A percentile compares a stretch with the other conserved stretches of the same genome.
phyloP scores from a whole-genome alignment of 768 basidiomycete genomes.

The Mycena latifolia region DNA sequence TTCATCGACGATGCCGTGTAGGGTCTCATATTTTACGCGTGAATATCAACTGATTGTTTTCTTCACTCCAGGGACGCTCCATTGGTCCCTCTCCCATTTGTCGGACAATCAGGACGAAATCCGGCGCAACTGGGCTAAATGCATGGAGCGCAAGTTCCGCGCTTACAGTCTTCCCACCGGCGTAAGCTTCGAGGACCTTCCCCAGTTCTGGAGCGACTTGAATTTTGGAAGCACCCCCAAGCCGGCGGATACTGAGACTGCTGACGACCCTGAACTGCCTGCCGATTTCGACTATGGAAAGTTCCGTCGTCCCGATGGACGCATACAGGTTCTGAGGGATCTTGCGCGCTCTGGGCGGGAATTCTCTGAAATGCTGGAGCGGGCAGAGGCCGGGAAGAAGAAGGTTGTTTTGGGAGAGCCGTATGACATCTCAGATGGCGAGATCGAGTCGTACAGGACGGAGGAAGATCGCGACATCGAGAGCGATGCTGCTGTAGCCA shows the following conservation, averaged over 20 bases:
- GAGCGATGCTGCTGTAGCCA: neutral
- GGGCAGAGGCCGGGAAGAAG: conserved; percentile 23
- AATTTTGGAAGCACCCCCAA: conserved; percentile 52
- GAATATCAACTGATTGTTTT: neutral
- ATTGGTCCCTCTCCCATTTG: conserved; percentile 66
- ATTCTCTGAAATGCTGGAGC: conserved; percentile 25
- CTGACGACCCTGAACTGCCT: conserved; percentile 1
- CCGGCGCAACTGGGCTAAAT: conserved; percentile 46
- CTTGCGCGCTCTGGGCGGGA: conserved; percentile 32
- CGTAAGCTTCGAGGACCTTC: conserved; percentile 55
- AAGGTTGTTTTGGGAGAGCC: conserved; percentile 33
- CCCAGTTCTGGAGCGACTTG: conserved; percentile 58
- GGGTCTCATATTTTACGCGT: conserved; percentile 13
- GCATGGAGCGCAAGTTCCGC: conserved; percentile 59
- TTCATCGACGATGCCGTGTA: conserved; percentile 44
- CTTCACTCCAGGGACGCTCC: conserved; percentile 64
- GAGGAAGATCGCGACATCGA: conserved; percentile 28
- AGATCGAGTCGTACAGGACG: conserved; percentile 17
- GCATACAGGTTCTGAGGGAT: conserved; percentile 18
- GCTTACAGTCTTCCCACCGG: conserved; percentile 64
- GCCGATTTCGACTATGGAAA: conserved; percentile 26
- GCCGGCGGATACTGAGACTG: neutral
- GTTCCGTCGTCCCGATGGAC: conserved; percentile 25
- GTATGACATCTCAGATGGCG: conserved; percentile 25
- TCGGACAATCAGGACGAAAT: conserved; percentile 48